phyloP scores from a whole-genome alignment of 179 eudicot species.

The Silene coronaria region DNA sequence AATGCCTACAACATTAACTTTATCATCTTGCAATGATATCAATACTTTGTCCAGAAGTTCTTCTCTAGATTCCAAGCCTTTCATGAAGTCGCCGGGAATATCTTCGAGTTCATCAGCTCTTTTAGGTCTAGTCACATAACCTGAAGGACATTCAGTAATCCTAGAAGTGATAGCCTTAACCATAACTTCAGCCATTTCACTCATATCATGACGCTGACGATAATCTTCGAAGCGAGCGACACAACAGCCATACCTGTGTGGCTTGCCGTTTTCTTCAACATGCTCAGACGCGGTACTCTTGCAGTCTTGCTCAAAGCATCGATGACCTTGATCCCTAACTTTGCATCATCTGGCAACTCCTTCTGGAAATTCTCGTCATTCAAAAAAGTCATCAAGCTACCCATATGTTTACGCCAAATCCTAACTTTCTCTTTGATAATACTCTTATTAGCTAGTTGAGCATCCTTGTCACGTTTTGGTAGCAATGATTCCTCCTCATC shows the following conservation, averaged over 20 bases:
- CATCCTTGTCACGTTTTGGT: background rate
- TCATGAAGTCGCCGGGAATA: background rate
- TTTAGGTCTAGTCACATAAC: background rate
- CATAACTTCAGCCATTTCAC: background rate
- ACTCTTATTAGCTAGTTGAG: background rate
- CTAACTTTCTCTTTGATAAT: background rate
- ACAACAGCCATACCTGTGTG: background rate
- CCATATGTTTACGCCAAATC: background rate
- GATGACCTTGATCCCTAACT: background rate
- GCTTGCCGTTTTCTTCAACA: background rate
- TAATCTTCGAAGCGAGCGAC: background rate
- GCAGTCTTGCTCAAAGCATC: background rate
- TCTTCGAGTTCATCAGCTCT: background rate
- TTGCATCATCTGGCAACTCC: background rate
- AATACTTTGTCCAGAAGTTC: background rate
- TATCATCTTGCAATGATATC: background rate
- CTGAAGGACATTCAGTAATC: background rate
- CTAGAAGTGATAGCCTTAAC: background rate
- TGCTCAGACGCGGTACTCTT: background rate
- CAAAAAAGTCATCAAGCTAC: background rate
- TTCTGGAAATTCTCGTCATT: background rate
- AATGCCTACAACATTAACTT: background rate
- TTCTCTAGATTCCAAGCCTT: conserved; percentile 9
- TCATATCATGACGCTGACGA: background rate
- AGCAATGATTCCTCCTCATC: too few relatives aligned